Evolutionary conservation across 306 rosid species (phyloP).

Genomic region (Coriaria nepalensis): DNA sequence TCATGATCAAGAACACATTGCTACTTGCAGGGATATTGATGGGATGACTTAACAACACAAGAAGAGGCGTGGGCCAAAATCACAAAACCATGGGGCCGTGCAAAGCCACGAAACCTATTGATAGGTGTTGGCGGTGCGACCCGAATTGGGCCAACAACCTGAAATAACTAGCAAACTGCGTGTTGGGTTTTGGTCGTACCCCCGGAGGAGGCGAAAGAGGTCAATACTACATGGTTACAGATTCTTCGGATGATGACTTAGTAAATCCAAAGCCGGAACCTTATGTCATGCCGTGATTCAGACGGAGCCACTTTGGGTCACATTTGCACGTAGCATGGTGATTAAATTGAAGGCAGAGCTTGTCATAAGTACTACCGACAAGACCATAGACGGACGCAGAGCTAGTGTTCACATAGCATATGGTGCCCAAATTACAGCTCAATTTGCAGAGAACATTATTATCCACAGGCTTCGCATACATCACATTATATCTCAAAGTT

Average conservation of each 20-base stretch:
- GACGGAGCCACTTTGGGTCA: slow-evolving; percentile 63
- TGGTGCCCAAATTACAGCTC: slow-evolving; percentile 55
- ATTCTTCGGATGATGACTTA: slow-evolving; percentile 34
- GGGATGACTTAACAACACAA: no score
- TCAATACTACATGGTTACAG: slow-evolving; percentile 33
- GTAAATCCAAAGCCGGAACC: slow-evolving; percentile 43
- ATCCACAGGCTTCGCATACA: slow-evolving; percentile 46
- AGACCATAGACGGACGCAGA: slow-evolving; percentile 86
- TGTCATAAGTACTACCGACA: slow-evolving; percentile 33
- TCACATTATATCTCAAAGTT: not conserved
- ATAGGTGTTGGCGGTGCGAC: slow-evolving; percentile 72
- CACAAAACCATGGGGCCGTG: slow-evolving; percentile 26
- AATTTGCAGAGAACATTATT: slow-evolving; percentile 40
- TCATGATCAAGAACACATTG: no score
- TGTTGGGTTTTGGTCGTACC: slow-evolving; percentile 51
- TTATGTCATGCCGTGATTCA: slow-evolving; percentile 38
- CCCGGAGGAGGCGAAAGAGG: slow-evolving; percentile 52
- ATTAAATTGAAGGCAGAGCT: slow-evolving; percentile 44
- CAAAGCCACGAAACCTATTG: slow-evolving; percentile 64
- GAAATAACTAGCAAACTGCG: slow-evolving; percentile 41
- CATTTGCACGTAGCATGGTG: slow-evolving; percentile 38
- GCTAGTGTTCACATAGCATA: slow-evolving; percentile 34
- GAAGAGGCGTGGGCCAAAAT: slow-evolving; percentile 6
- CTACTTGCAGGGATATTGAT: slow-evolving; percentile 14
- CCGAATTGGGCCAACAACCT: slow-evolving; percentile 45